A percentile compares a stretch with the other conserved stretches of the same genome.
Conservation (phyloP, 148 eudicot genomes). For the Vaccinium myrtillus region DNA sequence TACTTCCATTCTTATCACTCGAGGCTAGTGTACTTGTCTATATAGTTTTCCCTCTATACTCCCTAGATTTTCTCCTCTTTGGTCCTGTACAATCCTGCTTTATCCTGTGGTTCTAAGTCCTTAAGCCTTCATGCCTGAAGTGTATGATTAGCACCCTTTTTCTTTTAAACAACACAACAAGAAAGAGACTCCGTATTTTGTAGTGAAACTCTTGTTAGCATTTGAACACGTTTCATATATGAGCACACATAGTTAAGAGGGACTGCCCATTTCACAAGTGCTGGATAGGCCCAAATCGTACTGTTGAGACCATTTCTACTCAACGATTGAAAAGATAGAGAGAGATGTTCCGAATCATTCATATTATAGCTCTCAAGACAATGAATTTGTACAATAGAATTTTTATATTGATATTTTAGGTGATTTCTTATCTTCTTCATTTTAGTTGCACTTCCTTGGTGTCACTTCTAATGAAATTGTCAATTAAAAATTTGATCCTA, state of each 20-base stretch:
- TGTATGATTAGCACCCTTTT: background rate
- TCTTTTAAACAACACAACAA: background rate
- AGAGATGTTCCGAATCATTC: no score
- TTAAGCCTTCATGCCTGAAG: conserved; percentile 1
- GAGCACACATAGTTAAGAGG: background rate
- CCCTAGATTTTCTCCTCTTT: background rate
- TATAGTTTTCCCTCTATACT: background rate
- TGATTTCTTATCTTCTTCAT: background rate
- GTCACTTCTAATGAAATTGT: background rate
- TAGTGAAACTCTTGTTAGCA: background rate
- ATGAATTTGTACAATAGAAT: background rate
- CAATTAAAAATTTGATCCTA: background rate
- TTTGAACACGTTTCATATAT: background rate
- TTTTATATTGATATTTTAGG: background rate
- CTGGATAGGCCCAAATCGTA: background rate
- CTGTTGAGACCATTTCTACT: background rate
- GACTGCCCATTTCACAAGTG: background rate
- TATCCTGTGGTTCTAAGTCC: background rate
- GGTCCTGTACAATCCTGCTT: background rate
- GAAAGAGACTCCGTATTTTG: background rate
- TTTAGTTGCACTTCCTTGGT: background rate
- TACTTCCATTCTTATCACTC: no score
- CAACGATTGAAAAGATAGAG: background rate
- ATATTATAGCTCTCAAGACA: background rate
- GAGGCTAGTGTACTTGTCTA: background rate